Evolutionary conservation across 768 basidiomycete genomes (phyloP).

Genomic region (Psilocybe azurescens): DNA sequence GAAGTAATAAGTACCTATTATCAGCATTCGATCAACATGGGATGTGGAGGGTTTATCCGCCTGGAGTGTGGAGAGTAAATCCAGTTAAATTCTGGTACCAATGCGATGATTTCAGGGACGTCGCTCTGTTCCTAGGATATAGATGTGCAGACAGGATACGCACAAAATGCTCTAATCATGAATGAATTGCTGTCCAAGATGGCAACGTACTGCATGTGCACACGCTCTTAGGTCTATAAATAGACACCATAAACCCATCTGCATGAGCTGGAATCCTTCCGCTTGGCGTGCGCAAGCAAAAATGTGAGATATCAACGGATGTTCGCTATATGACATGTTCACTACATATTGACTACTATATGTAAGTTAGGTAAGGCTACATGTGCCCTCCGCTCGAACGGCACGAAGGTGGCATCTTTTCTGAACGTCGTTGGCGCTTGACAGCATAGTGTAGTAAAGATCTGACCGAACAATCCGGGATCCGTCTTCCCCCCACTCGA

Average conservation of each 20-base stretch:
- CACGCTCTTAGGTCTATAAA: neutral
- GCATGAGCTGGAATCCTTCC: neutral
- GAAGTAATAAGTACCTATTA: neutral
- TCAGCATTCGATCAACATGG: neutral
- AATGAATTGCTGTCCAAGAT: neutral
- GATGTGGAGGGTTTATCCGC: neutral
- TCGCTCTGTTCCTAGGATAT: neutral
- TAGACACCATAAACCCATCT: neutral
- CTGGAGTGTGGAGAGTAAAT: neutral
- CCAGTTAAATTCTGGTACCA: neutral
- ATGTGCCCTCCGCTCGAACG: neutral
- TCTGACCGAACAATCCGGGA: conserved; percentile 10
- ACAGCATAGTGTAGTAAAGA: neutral
- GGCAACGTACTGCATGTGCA: neutral
- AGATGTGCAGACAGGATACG: neutral
- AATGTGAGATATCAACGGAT: conserved; percentile 1
- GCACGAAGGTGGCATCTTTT: conserved; percentile 1
- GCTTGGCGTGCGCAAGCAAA: neutral
- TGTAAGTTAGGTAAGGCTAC: neutral
- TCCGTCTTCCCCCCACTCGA: conserved; percentile 1
- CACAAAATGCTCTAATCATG: neutral
- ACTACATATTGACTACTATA: neutral
- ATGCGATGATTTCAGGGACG: neutral
- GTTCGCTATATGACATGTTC: neutral
- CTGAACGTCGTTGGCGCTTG: neutral